A percentile compares a stretch with the other conserved stretches of the same genome.
These are phyloP conservation scores for Globisporangium takayamanum DNA, from an alignment of 352 stramenopile species.

Conservation along the genomic window DNA sequence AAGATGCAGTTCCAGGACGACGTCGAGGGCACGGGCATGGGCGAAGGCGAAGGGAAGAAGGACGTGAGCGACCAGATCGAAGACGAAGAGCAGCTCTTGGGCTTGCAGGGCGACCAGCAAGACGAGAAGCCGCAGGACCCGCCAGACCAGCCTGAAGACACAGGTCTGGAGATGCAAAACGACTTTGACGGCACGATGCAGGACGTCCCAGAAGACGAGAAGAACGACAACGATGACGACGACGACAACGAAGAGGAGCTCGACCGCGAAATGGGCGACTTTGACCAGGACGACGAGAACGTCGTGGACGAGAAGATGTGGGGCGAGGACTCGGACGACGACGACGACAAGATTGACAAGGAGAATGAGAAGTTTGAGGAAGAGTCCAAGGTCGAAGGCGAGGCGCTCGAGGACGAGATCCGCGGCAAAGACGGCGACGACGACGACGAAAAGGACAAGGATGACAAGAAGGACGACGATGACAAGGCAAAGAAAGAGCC, in stretches of 20 bases:
- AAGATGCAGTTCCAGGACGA: slow-evolving; percentile 97
- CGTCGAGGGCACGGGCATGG: slow-evolving; percentile 99
- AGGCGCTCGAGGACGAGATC: slow-evolving; percentile 85
- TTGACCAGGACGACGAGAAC: slow-evolving; percentile 94
- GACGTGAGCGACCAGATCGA: slow-evolving; percentile 99
- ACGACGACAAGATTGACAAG: slow-evolving; percentile 94
- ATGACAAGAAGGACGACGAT: slow-evolving; percentile 51
- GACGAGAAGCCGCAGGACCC: slow-evolving; percentile 78
- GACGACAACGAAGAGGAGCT: slow-evolving; percentile 93
- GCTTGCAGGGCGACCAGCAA: slow-evolving; percentile 92
- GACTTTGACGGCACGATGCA: slow-evolving; percentile 99
- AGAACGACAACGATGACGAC: slow-evolving; percentile 81
- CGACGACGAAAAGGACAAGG: slow-evolving; percentile 59
- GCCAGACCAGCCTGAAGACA: slow-evolving; percentile 91
- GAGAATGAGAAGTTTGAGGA: slow-evolving; percentile 94
- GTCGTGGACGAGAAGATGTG: slow-evolving; percentile 99
- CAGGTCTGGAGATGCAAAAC: slow-evolving; percentile 99
- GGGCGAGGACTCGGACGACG: slow-evolving; percentile 89
- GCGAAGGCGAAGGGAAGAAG: slow-evolving; percentile 97
- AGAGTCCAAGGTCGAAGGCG: slow-evolving; percentile 70
- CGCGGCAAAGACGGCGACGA: slow-evolving; percentile 87
- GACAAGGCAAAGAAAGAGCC: slow-evolving; percentile 30
- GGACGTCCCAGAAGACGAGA: slow-evolving; percentile 92
- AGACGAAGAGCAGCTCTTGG: slow-evolving; percentile 99
- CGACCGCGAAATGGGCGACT: slow-evolving; percentile 98